Base-by-base conservation (phyloP, 345 rosid species). In the Moringa oleifera region DNA sequence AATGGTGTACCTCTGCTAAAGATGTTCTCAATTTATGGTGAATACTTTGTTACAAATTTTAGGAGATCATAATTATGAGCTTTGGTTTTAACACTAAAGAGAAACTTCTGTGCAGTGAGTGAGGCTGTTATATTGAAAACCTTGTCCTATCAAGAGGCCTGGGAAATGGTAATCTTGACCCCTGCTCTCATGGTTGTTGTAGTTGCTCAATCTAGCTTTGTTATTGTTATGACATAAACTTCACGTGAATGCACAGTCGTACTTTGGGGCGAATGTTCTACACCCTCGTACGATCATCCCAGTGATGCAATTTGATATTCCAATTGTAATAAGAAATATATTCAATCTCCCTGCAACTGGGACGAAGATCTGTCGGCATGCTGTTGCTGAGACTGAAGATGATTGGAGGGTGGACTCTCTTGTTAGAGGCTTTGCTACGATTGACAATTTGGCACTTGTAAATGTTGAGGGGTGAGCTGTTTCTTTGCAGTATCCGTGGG, bases 231-330 rank as follows among this genome's bases (percentile, higher is more conserved):
- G 71, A 78, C 31, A 15, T 58, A 25, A 59, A 18, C 7, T 62
- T 73, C 60, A 52, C 72, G 58, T 84, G 41, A 33, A n/a, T 76
- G 86, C 94, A n/a, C n/a, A 95, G 99, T 95, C 99, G 33, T 95
- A 95, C 66, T 95, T 95, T 71, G 98, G 98, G 61, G 99, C 99
- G 33, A 91, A 95, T 76, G 96, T 95, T 70, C 79, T 95, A 65
- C 99, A 95, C 80, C 99, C 99, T 23, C 96, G 99, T 18, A 95
- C 97, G 63, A 95, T 95, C 69, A 81, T 95, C 67, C 99, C 99
- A 47, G 98, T 95, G 69, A 91, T 89, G 97, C 77, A 76, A 15
- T 85, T 91, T 74, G 80, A 85, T 70, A 91, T 95, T 67, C 99
- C 99, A 17, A 95, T 95, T 77, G 83, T 85, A 55, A 95, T 95